Conservation (phyloP, 106 monocot genomes). For the Acanthochlamys bracteata region DNA sequence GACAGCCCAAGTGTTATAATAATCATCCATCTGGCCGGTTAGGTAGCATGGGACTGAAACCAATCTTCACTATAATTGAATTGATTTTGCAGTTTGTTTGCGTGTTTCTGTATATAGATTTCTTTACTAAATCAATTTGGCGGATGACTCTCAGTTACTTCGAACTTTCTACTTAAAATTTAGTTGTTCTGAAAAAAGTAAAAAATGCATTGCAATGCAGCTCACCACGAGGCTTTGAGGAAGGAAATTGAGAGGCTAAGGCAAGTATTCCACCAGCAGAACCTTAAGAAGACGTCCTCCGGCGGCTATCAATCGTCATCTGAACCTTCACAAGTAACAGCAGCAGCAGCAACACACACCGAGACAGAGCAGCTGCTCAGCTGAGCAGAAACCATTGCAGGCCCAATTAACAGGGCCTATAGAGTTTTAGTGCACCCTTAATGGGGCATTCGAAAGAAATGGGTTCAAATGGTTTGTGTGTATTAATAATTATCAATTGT, state of each 20-base stretch:
- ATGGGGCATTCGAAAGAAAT: not conserved
- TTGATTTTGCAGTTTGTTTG: no score
- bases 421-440: not conserved
- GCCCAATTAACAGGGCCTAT: not conserved
- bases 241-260: conserved; percentile 78
- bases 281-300: conserved; percentile 29
- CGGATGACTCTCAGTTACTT: no score
- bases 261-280: conserved; percentile 76
- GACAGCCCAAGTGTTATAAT: no score
- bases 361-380: conserved; percentile 23
- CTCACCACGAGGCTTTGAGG: conserved; percentile 83
- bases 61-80: no score
- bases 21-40: no score
- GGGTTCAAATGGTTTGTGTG: not conserved
- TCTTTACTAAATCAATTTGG: no score
- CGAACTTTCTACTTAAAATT: no score
- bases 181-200: not conserved
- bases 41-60: no score
- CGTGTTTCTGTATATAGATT: no score
- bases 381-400: conserved; percentile 3
- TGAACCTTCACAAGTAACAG: not conserved
- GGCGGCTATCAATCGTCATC: not conserved
- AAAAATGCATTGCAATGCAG: conserved; percentile 27
- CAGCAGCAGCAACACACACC: conserved; percentile 1
- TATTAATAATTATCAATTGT: not conserved